phyloP scores from a whole-genome alignment of 495 filamentous ascomycete genomes.

The Rostrohypoxylon terebratum region DNA sequence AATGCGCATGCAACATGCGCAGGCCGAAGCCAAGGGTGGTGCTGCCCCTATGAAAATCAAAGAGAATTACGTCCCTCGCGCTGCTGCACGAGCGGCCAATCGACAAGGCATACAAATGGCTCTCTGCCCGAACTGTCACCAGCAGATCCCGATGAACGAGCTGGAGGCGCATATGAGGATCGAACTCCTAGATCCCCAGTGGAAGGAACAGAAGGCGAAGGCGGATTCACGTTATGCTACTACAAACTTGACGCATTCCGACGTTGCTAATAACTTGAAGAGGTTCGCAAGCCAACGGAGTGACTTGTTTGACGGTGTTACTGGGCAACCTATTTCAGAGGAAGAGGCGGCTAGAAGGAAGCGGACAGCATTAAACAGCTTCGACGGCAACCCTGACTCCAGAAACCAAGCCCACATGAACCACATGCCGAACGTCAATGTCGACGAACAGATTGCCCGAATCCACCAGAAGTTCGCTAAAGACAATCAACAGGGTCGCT shows the following conservation, averaged over 20 bases:
- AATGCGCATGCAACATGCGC: constrained; percentile 78
- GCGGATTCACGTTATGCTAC: constrained; percentile 84
- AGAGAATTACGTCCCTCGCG: constrained; percentile 89
- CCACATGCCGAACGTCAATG: constrained; percentile 71
- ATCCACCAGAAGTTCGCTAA: constrained; percentile 73
- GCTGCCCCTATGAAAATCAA: constrained; percentile 90
- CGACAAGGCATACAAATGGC: constrained; percentile 73
- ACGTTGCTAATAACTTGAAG: constrained; percentile 95
- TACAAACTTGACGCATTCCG: constrained; percentile 85
- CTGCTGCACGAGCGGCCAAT: constrained; percentile 75
- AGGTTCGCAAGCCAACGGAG: constrained; percentile 91
- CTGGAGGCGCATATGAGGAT: constrained; percentile 95
- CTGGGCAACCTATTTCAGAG: constrained; percentile 72
- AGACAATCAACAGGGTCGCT: constrained; percentile 55
- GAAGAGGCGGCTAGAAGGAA: constrained; percentile 84
- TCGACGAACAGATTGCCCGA: constrained; percentile 77
- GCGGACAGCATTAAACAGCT: constrained; percentile 72
- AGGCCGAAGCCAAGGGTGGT: constrained; percentile 76
- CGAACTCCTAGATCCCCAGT: constrained; percentile 92
- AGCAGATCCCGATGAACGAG: constrained; percentile 86
- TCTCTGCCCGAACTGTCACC: constrained; percentile 93
- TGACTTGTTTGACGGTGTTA: constrained; percentile 87
- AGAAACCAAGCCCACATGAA: constrained; percentile 66
- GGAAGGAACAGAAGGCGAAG: constrained; percentile 95
- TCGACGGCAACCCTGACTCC: constrained; percentile 71